phyloP scores from a whole-genome alignment of 441 rosid genomes.

The Gossypium laxum region DNA sequence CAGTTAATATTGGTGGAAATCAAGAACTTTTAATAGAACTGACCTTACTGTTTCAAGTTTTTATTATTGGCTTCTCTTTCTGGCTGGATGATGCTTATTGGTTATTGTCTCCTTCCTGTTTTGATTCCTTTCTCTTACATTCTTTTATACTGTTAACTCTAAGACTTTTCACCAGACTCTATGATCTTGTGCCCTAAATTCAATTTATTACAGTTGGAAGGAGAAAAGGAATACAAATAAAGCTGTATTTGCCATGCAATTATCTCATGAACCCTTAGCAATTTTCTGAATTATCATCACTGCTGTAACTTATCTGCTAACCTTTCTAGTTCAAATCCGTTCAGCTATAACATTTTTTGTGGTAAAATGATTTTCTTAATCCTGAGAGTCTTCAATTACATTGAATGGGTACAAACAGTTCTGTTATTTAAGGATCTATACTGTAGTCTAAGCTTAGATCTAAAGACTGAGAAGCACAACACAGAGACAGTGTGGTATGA shows the following conservation, averaged over 20 bases:
- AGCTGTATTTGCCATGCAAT: neutral
- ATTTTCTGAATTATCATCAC: neutral
- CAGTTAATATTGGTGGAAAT: slow-evolving; percentile 1
- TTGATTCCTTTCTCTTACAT: neutral
- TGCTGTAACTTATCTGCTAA: neutral
- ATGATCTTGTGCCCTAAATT: neutral
- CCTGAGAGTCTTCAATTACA: neutral
- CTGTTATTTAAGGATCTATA: neutral
- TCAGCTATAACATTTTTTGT: neutral
- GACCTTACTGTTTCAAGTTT: slow-evolving; percentile 8
- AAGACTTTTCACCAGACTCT: neutral
- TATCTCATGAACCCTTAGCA: neutral
- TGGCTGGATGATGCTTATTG: neutral
- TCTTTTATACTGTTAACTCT: neutral
- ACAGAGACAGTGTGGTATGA: neutral
- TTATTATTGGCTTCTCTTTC: neutral
- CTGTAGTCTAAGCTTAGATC: neutral
- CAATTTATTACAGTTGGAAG: neutral
- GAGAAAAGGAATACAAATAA: neutral
- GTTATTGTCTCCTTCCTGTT: neutral
- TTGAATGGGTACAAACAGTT: neutral
- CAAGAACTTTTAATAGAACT: neutral
- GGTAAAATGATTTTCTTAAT: neutral
- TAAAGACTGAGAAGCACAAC: neutral
- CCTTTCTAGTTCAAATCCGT: neutral